Percentiles rank a stretch among this genome's conserved stretches.
These are phyloP conservation scores for Tylopilus plumbeoviolaceoides DNA, from an alignment of 768 basidiomycete species.

Conservation along the genomic window DNA sequence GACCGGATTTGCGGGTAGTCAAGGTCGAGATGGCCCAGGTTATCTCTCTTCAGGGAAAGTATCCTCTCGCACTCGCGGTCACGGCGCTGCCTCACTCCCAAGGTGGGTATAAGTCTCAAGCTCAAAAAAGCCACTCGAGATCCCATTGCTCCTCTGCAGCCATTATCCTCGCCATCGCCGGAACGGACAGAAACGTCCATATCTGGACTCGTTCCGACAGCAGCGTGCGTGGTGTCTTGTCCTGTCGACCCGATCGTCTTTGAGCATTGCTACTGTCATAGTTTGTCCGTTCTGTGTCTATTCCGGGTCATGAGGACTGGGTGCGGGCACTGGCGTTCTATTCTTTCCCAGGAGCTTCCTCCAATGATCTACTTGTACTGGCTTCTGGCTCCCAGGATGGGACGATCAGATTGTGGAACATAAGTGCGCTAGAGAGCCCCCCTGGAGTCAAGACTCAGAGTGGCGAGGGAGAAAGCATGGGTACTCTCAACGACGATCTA, in stretches of 20 bases:
- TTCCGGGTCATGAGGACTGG: constrained; percentile 96
- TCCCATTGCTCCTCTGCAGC: constrained; percentile 31
- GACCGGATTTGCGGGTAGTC: constrained; percentile 25
- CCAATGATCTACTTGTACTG: constrained; percentile 52
- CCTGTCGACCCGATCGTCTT: neutral
- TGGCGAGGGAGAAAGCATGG: constrained; percentile 18
- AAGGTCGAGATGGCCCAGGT: constrained; percentile 47
- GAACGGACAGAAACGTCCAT: constrained; percentile 77
- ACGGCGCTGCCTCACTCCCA: constrained; percentile 60
- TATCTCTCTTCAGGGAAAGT: constrained; percentile 61
- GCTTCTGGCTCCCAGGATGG: constrained; percentile 96
- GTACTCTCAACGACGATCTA: constrained; percentile 60
- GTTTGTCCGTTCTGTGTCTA: constrained; percentile 57
- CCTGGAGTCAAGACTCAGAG: constrained; percentile 9
- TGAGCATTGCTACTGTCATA: constrained; percentile 18
- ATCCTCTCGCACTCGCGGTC: constrained; percentile 69
- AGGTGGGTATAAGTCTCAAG: constrained; percentile 39
- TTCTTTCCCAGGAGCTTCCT: constrained; percentile 18
- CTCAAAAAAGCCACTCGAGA: neutral
- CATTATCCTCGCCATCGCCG: constrained; percentile 72
- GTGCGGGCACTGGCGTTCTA: constrained; percentile 76
- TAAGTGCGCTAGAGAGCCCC: constrained; percentile 44
- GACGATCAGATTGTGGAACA: constrained; percentile 90
- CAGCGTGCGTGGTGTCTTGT: constrained; percentile 35
- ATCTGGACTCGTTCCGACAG: constrained; percentile 70